Evolutionary conservation across 2,329 filamentous ascomycete genomes (phyloP).

Genomic region (Chaetoscypha palmicola): DNA sequence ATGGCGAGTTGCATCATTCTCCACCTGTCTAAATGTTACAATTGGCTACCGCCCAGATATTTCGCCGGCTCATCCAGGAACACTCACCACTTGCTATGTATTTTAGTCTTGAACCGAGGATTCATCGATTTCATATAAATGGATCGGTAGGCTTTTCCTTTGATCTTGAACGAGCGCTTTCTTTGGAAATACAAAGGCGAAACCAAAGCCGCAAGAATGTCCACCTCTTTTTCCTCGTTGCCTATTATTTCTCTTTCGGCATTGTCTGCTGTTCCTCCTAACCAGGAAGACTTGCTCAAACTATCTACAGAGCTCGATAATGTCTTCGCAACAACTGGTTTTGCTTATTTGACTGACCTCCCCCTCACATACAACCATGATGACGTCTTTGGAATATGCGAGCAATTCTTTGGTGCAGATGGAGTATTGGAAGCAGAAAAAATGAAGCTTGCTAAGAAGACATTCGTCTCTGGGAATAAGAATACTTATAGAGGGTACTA

Average conservation of each 20-base stretch:
- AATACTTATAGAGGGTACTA: conserved; percentile 39
- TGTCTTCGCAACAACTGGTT: conserved; percentile 39
- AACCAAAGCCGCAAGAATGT: conserved; percentile 3
- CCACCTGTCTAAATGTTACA: too few relatives aligned
- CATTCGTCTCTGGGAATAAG: conserved; percentile 33
- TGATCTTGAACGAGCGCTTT: too few relatives aligned
- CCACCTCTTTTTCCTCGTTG: conserved; percentile 33
- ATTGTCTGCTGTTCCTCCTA: conserved; percentile 27
- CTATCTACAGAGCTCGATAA: conserved; percentile 35
- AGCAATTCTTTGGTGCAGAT: conserved; percentile 32
- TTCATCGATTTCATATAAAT: too few relatives aligned
- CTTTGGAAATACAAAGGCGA: background rate
- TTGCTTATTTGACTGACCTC: conserved; percentile 39
- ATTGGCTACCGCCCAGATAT: too few relatives aligned
- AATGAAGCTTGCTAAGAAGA: conserved; percentile 37
- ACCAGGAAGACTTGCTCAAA: conserved; percentile 23
- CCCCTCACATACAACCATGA: conserved; percentile 37
- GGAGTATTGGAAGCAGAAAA: conserved; percentile 32
- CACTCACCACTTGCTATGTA: too few relatives aligned
- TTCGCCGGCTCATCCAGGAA: too few relatives aligned
- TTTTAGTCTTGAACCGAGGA: too few relatives aligned
- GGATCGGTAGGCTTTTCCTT: too few relatives aligned
- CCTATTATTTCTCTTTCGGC: conserved; percentile 37
- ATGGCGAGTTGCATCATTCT: too few relatives aligned
- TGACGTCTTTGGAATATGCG: conserved; percentile 36